phyloP scores from a whole-genome alignment of 805 yeast species.

The Candida maltosa region DNA sequence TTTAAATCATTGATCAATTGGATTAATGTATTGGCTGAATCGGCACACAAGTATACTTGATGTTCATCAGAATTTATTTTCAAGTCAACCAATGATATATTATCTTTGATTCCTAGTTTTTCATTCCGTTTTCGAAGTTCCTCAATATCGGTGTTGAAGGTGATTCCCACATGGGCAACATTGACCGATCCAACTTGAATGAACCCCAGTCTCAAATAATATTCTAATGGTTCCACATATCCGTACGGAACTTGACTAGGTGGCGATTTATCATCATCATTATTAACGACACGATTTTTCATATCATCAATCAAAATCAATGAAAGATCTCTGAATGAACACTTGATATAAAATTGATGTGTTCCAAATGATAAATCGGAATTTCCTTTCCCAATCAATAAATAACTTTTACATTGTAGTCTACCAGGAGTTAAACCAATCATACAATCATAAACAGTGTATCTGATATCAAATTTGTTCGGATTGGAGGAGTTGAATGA shows the following conservation, averaged over 20 bases:
- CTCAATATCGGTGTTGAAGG: constrained; percentile 22
- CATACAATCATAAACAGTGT: constrained; percentile 49
- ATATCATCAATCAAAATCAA: constrained; percentile 65
- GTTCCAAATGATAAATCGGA: constrained; percentile 42
- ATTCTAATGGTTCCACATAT: constrained; percentile 30
- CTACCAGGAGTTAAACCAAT: constrained; percentile 65
- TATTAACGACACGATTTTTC: too few species aligned
- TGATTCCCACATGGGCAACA: constrained; percentile 32
- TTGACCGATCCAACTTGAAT: constrained; percentile 48
- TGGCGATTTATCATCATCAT: constrained; percentile 4
- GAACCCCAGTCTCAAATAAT: constrained; percentile 48
- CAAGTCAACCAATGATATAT: constrained; percentile 34
- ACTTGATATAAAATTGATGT: constrained; percentile 31
- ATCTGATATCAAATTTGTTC: constrained; percentile 23
- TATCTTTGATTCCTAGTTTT: constrained; percentile 17
- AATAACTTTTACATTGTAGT: constrained; percentile 48
- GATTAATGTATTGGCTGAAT: constrained; percentile 69
- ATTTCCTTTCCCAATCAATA: constrained; percentile 53
- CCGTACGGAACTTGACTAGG: too few species aligned
- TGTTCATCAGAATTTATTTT: constrained; percentile 48
- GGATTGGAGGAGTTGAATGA: constrained; percentile 7
- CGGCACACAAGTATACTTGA: constrained; percentile 69
- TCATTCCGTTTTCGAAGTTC: constrained; percentile 14
- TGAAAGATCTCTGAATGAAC: constrained; percentile 48
- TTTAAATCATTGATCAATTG: constrained; percentile 72